These are phyloP conservation scores for Candida gorgasii DNA, from an alignment of 805 yeast species.

Conservation along the genomic window DNA sequence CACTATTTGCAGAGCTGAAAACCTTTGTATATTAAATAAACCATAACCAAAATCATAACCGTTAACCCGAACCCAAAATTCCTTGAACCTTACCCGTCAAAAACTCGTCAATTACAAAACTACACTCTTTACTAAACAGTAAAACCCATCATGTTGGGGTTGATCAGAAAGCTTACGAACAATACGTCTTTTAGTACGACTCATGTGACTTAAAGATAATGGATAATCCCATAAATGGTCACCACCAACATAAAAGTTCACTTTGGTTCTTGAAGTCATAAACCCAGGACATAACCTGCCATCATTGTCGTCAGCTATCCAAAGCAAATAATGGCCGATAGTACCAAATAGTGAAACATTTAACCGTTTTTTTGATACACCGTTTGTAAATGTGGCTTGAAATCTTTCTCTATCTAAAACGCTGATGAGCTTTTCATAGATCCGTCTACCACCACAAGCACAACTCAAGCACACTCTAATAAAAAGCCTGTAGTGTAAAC, in stretches of 20 bases:
- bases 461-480: background rate
- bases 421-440: background rate
- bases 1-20: background rate
- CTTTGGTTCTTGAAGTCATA: background rate
- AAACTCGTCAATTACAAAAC: background rate
- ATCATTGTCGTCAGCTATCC: background rate
- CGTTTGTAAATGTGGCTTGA: background rate
- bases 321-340: conserved; percentile 5
- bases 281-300: background rate
- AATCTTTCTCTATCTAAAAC: background rate
- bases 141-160: background rate
- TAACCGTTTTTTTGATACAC: background rate
- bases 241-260: background rate
- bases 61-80: too few relatives aligned
- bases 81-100: too few relatives aligned
- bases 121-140: background rate
- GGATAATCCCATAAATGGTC: conserved; percentile 1
- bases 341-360: conserved; percentile 2
- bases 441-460: conserved; percentile 5
- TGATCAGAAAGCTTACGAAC: background rate
- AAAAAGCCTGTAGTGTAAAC: background rate
- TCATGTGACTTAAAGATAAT: background rate
- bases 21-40: too few relatives aligned
- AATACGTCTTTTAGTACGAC: background rate
- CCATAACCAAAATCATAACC: too few relatives aligned